Evolutionary conservation across 2,329 filamentous ascomycete genomes (phyloP).

Genomic region (Aplosporella prunicola): DNA sequence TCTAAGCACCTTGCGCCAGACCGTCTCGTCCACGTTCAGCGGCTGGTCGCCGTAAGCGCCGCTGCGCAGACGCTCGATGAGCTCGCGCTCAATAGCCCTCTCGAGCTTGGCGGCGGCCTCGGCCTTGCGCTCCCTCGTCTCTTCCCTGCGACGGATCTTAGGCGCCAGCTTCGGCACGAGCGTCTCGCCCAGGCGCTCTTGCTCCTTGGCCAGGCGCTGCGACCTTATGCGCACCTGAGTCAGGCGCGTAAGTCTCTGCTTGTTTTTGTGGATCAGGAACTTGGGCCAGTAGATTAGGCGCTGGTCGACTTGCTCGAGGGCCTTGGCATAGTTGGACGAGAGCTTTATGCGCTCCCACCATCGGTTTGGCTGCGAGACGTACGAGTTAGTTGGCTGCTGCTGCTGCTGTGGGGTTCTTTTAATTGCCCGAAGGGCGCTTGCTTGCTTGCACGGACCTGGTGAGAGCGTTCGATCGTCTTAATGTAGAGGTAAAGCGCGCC

Average conservation of each 20-base stretch:
- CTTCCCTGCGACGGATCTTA: conserved; percentile 57
- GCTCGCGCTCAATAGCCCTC: conserved; percentile 86
- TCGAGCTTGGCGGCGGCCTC: conserved; percentile 75
- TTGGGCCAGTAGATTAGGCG: conserved; percentile 78
- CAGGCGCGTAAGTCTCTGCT: conserved; percentile 84
- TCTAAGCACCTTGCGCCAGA: conserved; percentile 95
- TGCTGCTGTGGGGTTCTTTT: no score
- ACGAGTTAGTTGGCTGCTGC: no score
- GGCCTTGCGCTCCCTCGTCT: conserved; percentile 41
- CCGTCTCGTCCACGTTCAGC: conserved; percentile 84
- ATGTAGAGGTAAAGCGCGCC: conserved; percentile 90
- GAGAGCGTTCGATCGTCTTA: conserved; percentile 84
- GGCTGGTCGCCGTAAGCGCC: conserved; percentile 86
- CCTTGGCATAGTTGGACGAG: conserved; percentile 81
- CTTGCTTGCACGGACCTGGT: conserved; percentile 40
- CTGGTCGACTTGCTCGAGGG: conserved; percentile 71
- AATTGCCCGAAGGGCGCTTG: no score
- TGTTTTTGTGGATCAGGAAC: conserved; percentile 88
- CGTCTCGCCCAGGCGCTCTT: conserved; percentile 79
- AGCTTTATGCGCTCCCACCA: conserved; percentile 92
- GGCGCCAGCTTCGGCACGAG: conserved; percentile 83
- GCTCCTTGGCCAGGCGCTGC: conserved; percentile 74
- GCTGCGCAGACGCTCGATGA: conserved; percentile 81
- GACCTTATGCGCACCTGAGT: conserved; percentile 80
- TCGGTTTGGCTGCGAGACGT: conserved; percentile 10